A percentile compares a stretch with the other conserved stretches of the same genome.
These are phyloP conservation scores for Taphrina pruni DNA, from an alignment of 1,139 yeast species.

Conservation along the genomic window DNA sequence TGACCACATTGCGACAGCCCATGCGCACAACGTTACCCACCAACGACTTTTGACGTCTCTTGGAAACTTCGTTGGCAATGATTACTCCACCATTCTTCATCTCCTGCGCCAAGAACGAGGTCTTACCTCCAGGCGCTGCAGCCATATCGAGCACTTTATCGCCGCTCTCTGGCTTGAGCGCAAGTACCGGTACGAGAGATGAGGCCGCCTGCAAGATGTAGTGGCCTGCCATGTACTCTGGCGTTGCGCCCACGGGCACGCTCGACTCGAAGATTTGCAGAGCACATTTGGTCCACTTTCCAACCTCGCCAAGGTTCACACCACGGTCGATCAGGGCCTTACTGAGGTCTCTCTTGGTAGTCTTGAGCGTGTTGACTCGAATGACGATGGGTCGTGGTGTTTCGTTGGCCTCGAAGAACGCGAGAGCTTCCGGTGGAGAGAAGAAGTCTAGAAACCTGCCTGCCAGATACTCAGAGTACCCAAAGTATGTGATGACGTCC, in stretches of 20 bases:
- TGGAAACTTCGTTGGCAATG: slow-evolving; percentile 96
- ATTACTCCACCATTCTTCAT: slow-evolving; percentile 98
- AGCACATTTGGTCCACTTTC: slow-evolving; percentile 98
- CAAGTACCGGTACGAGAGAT: slow-evolving; percentile 96
- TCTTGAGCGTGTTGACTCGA: slow-evolving; percentile 91
- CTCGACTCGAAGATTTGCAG: slow-evolving; percentile 95
- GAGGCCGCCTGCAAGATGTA: slow-evolving; percentile 98
- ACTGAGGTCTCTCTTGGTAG: slow-evolving; percentile 94
- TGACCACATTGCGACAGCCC: slow-evolving; percentile 95
- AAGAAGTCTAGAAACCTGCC: slow-evolving; percentile 89
- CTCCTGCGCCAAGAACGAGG: slow-evolving; percentile 92
- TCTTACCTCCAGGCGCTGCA: slow-evolving; percentile 99
- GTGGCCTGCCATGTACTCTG: slow-evolving; percentile 97
- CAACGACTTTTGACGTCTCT: slow-evolving; percentile 91
- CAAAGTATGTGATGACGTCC: slow-evolving; percentile 92
- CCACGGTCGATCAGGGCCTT: slow-evolving; percentile 95
- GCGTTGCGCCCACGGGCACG: slow-evolving; percentile 99
- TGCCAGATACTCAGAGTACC: slow-evolving; percentile 93
- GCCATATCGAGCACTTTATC: slow-evolving; percentile 98
- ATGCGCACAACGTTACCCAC: slow-evolving; percentile 97
- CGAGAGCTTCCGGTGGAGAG: slow-evolving; percentile 95
- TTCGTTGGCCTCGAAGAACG: slow-evolving; percentile 97
- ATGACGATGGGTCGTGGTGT: slow-evolving; percentile 95
- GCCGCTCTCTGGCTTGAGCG: slow-evolving; percentile 91
- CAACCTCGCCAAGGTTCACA: slow-evolving; percentile 95